These are phyloP conservation scores for Candida lessepsii DNA, from an alignment of 805 yeast genomes.

Conservation along the genomic window DNA sequence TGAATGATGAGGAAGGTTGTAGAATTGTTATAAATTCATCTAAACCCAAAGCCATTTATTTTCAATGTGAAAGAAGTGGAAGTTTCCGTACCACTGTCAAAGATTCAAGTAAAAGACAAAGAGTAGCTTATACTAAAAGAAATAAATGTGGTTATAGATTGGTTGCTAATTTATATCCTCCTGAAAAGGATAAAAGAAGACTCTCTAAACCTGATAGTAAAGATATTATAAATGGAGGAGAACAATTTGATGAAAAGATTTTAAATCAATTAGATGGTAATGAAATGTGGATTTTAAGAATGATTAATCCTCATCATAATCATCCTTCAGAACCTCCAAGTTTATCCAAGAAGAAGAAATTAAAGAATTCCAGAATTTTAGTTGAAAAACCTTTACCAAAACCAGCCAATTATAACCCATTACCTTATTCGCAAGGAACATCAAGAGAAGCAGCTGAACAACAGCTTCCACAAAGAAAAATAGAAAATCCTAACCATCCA, in stretches of 20 bases:
- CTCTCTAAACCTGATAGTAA: conserved; percentile 7
- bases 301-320: conserved; percentile 47
- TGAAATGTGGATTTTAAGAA: conserved; percentile 47
- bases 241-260: conserved; percentile 28
- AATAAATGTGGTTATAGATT: conserved; percentile 46
- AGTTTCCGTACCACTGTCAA: conserved; percentile 47
- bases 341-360: conserved; percentile 36
- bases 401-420: conserved; percentile 9
- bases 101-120: conserved; percentile 43
- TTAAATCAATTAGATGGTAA: conserved; percentile 12
- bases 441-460: conserved; percentile 12
- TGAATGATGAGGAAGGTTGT: conserved; percentile 38
- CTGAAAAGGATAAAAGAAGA: conserved; percentile 42
- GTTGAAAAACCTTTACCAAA: conserved; percentile 41
- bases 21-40: conserved; percentile 47
- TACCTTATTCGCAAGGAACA: conserved; percentile 10
- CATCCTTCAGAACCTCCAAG: conserved; percentile 43
- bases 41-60: conserved; percentile 48
- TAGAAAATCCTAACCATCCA: background rate
- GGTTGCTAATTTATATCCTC: conserved; percentile 44
- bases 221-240: background rate
- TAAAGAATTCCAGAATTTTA: conserved; percentile 38
- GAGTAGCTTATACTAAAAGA: conserved; percentile 48
- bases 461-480: conserved; percentile 8
- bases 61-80: conserved; percentile 46